Percentiles rank a stretch among this genome's conserved stretches.
Evolutionary conservation across 1,284 basidiomycete species (phyloP).

Genomic region (Moesziomyces globuligerus): DNA sequence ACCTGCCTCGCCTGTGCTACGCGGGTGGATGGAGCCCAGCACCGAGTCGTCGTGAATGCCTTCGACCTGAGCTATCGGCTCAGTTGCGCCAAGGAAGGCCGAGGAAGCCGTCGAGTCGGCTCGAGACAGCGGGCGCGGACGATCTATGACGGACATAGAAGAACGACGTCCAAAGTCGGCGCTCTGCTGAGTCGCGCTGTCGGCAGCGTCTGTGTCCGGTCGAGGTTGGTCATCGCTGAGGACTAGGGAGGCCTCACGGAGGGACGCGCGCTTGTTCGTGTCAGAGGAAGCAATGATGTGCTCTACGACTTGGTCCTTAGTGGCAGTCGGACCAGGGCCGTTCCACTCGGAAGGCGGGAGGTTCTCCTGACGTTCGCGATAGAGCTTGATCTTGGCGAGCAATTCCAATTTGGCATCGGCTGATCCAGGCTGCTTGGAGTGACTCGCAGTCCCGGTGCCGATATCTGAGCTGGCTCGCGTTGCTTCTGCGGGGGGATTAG

Average conservation of each 20-base stretch:
- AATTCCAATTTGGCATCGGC: slow-evolving; percentile 40
- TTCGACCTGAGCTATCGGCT: not conserved
- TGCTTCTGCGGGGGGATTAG: not conserved
- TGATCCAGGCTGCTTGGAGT: not conserved
- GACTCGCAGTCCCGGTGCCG: slow-evolving; percentile 3
- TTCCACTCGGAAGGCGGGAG: slow-evolving; percentile 53
- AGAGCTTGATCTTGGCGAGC: slow-evolving; percentile 59
- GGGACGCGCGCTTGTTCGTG: slow-evolving; percentile 17
- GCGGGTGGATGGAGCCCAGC: no score
- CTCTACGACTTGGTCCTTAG: slow-evolving; percentile 43
- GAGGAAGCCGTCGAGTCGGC: slow-evolving; percentile 23
- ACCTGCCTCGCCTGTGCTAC: not conserved
- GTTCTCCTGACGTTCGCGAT: slow-evolving; percentile 59
- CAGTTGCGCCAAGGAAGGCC: slow-evolving; percentile 7
- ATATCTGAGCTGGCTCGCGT: slow-evolving; percentile 37
- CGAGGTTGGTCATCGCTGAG: slow-evolving; percentile 2
- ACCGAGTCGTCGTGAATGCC: not conserved
- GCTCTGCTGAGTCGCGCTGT: not conserved
- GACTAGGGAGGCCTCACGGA: slow-evolving; percentile 24
- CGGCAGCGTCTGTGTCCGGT: not conserved
- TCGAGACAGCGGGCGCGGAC: slow-evolving; percentile 32
- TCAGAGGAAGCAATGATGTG: slow-evolving; percentile 40
- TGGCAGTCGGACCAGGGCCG: slow-evolving; percentile 45
- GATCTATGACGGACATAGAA: slow-evolving; percentile 17
- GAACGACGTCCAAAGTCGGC: not conserved